These are phyloP conservation scores for Sicyos edulis DNA, from an alignment of 306 rosid genomes.

Conservation along the genomic window DNA sequence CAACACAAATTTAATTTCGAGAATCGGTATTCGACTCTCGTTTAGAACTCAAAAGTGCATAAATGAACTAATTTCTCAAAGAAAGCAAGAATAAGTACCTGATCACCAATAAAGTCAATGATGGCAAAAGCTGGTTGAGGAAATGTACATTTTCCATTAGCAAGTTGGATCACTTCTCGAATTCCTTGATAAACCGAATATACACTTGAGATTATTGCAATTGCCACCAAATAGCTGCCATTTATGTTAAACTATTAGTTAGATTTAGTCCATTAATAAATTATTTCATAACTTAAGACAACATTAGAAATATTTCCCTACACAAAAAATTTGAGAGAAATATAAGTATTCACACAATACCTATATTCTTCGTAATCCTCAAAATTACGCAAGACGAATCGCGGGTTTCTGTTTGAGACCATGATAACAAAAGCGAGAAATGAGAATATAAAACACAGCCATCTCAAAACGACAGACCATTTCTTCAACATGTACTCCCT, in stretches of 20 bases:
- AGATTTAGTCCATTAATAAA: too few relatives aligned
- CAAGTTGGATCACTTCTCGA: slow-evolving; percentile 38
- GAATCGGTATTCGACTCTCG: too few relatives aligned
- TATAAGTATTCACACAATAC: slow-evolving; percentile 12
- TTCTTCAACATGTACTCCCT: slow-evolving; percentile 54
- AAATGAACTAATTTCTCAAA: too few relatives aligned
- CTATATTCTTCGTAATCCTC: slow-evolving; percentile 61
- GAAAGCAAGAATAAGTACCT: slow-evolving; percentile 32
- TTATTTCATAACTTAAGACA: too few relatives aligned
- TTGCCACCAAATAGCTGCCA: slow-evolving; percentile 51
- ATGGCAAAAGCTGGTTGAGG: slow-evolving; percentile 26
- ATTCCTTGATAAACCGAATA: slow-evolving; percentile 46
- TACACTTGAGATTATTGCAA: slow-evolving; percentile 42
- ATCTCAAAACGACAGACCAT: slow-evolving; percentile 52
- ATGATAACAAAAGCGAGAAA: slow-evolving; percentile 44
- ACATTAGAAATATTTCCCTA: too few relatives aligned
- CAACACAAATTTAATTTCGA: too few relatives aligned
- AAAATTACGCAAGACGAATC: slow-evolving; percentile 35
- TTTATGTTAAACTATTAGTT: too few relatives aligned
- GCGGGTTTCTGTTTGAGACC: slow-evolving; percentile 65
- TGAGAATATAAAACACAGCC: slow-evolving; percentile 47
- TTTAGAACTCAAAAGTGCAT: too few relatives aligned
- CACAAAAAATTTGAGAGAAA: background rate
- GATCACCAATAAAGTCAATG: slow-evolving; percentile 66
- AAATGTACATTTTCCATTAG: slow-evolving; percentile 28